Base-by-base conservation (phyloP, 306 rosid species). In the Fragaria ananassa region DNA sequence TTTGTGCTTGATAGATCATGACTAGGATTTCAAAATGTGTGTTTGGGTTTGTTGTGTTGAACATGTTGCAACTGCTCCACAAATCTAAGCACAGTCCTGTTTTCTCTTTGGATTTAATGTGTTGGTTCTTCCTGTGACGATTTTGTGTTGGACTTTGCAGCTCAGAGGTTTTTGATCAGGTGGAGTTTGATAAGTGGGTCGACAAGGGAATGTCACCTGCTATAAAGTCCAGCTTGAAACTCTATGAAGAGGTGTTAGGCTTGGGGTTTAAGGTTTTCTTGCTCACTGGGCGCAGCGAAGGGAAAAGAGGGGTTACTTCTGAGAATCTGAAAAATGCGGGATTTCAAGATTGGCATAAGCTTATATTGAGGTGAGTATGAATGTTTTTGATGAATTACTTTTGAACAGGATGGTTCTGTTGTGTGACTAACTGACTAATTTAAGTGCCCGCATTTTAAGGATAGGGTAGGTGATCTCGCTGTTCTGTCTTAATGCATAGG, bases 251-350 rank as follows among this genome's bases (percentile, higher is more conserved):
- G 82, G 77, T 95, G 70, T 46, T 89, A 85, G 82, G 78, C 21
- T 19, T 86, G 85, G 98, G 98, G 19, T 88, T 85, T 79, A 92
- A 90, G 89, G 84, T 95, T 56, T 78, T 95, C 84, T 87, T 95
- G 79, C 82, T 95, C 79, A 95, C 97, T n/a, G 98, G 98, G 31
- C 83, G 97, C 70, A 78, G 80, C 7, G 99, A 95, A 78, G 76
- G 75, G 34, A 96, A 87, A 37, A 81, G 97, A 81, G 63, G 61
- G 78, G 72, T 69, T 73, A 95, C 97, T 6, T 74, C 83, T 35
- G 89, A 89, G 75, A 95, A 95, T 87, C 83, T 95, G 84, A 87
- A 71, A 78, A 79, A 82, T 67, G 92, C 88, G 14, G 99, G 99
- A 12, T 85, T 89, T 75, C 79, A 66, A 62, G 89, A 83, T 56